Base-by-base conservation (phyloP, 164 flowering plant species). In the Stephania japonica region DNA sequence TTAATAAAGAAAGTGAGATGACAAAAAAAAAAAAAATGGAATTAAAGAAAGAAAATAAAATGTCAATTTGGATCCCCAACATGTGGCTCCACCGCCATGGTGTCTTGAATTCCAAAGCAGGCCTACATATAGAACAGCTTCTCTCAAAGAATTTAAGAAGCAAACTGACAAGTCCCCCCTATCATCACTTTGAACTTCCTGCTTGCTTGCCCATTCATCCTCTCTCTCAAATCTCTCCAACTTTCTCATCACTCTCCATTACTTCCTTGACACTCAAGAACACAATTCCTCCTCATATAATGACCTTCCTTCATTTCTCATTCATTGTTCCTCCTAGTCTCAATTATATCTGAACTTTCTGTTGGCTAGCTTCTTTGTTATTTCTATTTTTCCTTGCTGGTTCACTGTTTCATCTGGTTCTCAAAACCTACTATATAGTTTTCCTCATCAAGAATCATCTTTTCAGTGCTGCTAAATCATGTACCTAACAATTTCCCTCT, bases 131-230 rank as follows among this genome's bases (percentile, higher is more conserved):
- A 59, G 24, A 59, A 59, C 64, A 19, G 64, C 23, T 59, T 59
- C 24, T 59, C 64, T n/a, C 64, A 19, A 59, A 16, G 59, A 13
- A 14, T 50, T 50, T 50, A 50, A 50, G 59, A 13, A 16, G 64
- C 64, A 59, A 19, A 59, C 64, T 59, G 64, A 59, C 64, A n/a
- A 59, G 64, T 59, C 24, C 23, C 21, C 23, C 24, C 64, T 59
- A 7, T n/a, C 24, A 59, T 47, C 53, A 16, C 24, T 59, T 59
- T 59, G 23, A 59, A 59, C 64, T 59, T 59, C 64, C 64, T 59
- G 23, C 64, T 56, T 59, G 64, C 64, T 56, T 59, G 64, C 64
- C 64, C 64, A 59, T 59, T n/a, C 64, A 19, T 59, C 64, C 21
- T 59, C 64, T 59, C 64, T 59, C 19, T 59, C 24, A 59, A 19